Evolutionary conservation across 805 yeast genomes (phyloP), one percentile per base, ranked within the genome.

Genomic region (Spathaspora sp.): DNA sequence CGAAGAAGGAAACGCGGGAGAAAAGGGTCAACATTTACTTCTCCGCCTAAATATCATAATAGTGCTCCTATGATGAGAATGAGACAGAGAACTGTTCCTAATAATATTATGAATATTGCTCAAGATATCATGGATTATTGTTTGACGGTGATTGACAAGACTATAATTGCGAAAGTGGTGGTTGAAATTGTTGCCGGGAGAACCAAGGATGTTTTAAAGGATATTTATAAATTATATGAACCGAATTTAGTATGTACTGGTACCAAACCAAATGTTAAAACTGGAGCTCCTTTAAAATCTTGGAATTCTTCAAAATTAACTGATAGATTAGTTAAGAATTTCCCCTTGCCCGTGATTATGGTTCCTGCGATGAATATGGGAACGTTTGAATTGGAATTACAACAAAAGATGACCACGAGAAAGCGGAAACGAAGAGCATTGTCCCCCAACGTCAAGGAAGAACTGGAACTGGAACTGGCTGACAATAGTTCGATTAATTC

Each of bases 281-380:
- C 61, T 14, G 65, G 78, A 42, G 82, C 83, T 0, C 83, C 86
- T 2, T 70, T 82, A 20, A 70, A 78, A 52, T 75, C 85, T 20
- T 82, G 90, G 87, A 69, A 69, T 42, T 79, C 87, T 5, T 78
- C 85, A 29, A 80, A 86, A 56, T 66, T 86, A 40, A 78, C 87
- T 20, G 89, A 85, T 61, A 69, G 88, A 47, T 70, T 85, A 45
- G 86, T 86, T 28, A 83, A 81, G 59, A 80, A 79, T 58, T 83
- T 77, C 57, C 82, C 85, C 3, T 76, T 85, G 14, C 91, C 92
- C 0, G 79, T 83, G n/a, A 75, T 86, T 20, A 78, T 85, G 47
- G 85, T 82, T 0, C 87, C 91, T 1, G 82, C 87, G 1, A 63
- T 72, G 55, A 81, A 83, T 51, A 75, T 82, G 81, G 70, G 71